Percentiles rank a stretch among this genome's conserved stretches.
phyloP scores from a whole-genome alignment of 352 stramenopile genomes.

The Phytophthora vignae region DNA sequence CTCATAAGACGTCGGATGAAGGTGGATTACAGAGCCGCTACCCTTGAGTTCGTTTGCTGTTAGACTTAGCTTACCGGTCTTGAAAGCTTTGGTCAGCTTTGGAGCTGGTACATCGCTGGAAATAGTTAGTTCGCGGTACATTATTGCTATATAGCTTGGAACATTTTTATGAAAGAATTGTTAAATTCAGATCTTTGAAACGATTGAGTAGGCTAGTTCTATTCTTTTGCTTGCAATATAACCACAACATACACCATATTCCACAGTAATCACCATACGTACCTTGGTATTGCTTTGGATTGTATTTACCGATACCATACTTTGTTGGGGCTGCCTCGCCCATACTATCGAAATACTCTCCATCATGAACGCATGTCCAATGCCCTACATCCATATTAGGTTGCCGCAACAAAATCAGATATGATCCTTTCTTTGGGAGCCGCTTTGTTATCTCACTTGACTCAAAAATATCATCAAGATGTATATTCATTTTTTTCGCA shows the following conservation, averaged over 20 bases:
- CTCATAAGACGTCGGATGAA: slow-evolving; percentile 14
- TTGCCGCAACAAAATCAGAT: not conserved
- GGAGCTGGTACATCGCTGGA: slow-evolving; percentile 1
- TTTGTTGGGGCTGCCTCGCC: slow-evolving; percentile 1
- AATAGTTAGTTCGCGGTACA: slow-evolving; percentile 21
- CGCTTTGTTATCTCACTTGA: not conserved
- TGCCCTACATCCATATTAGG: slow-evolving; percentile 10
- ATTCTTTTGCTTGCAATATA: too few relatives aligned
- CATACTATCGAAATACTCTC: slow-evolving; percentile 19
- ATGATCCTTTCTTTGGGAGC: slow-evolving; percentile 2
- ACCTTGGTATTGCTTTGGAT: slow-evolving; percentile 20
- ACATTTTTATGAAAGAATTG: slow-evolving; percentile 18
- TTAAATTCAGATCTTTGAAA: slow-evolving; percentile 29
- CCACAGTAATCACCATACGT: slow-evolving; percentile 16
- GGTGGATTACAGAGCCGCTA: slow-evolving; percentile 14
- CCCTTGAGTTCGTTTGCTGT: slow-evolving; percentile 6
- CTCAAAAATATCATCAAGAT: slow-evolving; percentile 2
- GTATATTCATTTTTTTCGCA: slow-evolving; percentile 1
- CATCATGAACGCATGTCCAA: slow-evolving; percentile 11
- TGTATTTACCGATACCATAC: slow-evolving; percentile 9
- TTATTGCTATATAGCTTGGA: slow-evolving; percentile 16
- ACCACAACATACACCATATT: slow-evolving; percentile 6
- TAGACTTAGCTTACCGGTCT: not conserved
- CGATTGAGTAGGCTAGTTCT: too few relatives aligned
- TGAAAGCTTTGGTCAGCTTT: slow-evolving; percentile 12